phyloP scores from a whole-genome alignment of 1,284 basidiomycete species.

The Bondarzewia mesenterica region DNA sequence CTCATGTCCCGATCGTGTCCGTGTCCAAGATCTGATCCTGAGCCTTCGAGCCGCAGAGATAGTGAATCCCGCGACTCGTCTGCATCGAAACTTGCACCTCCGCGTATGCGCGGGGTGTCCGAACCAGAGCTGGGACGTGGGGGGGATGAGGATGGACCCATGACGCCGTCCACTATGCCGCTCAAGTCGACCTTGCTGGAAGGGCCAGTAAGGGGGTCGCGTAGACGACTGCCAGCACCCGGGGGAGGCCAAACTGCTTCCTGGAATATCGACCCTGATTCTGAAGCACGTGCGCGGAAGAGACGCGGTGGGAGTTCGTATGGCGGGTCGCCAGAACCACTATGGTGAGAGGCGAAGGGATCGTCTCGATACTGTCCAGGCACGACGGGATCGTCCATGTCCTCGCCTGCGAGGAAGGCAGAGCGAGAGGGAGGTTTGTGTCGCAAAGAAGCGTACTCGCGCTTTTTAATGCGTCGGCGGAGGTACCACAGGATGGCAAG shows the following conservation, averaged over 20 bases:
- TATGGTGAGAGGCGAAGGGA: not conserved
- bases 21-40: not conserved
- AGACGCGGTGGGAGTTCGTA: conserved; percentile 23
- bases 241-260: conserved; percentile 45
- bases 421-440: conserved; percentile 28
- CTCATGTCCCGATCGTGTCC: not conserved
- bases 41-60: not conserved
- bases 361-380: conserved; percentile 14
- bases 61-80: not conserved
- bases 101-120: not conserved
- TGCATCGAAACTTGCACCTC: conserved; percentile 22
- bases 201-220: conserved; percentile 33
- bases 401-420: conserved; percentile 36
- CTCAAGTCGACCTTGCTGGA: conserved; percentile 29
- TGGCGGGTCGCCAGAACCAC: not conserved
- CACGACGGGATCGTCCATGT: conserved; percentile 31
- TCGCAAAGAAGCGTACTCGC: conserved; percentile 28
- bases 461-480: conserved; percentile 33
- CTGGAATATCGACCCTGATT: conserved; percentile 40
- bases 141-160: conserved; percentile 31
- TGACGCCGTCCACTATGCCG: conserved; percentile 42
- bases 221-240: conserved; percentile 27
- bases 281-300: conserved; percentile 32
- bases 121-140: not conserved
- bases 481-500: conserved; percentile 32